Conservation (phyloP, 2,329 filamentous ascomycete genomes). For the Blastomyces parvus region DNA sequence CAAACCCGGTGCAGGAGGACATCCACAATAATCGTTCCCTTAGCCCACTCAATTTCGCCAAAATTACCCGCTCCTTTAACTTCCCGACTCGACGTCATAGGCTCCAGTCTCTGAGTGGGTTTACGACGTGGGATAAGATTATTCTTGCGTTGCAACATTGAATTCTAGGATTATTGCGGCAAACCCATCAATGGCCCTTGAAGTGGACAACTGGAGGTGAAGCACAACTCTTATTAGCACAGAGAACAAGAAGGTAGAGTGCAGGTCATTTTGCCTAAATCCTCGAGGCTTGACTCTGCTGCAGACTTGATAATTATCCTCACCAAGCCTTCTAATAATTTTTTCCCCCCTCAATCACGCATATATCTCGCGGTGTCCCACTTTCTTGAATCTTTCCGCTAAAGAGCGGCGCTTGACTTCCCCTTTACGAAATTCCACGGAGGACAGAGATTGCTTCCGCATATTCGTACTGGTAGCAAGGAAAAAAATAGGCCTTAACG, state of each 20-base stretch:
- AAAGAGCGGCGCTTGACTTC: not conserved
- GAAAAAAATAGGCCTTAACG: not conserved
- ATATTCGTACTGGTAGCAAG: not conserved
- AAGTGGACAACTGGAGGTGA: not conserved
- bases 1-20: not conserved
- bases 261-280: not conserved
- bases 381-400: not conserved
- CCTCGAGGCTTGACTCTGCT: not conserved
- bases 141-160: not conserved
- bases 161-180: not conserved
- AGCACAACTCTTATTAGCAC: not conserved
- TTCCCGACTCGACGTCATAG: conserved; percentile 7
- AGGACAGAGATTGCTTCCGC: not conserved
- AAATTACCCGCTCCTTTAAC: not conserved
- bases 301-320: not conserved
- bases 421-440: not conserved
- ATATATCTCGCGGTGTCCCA: not conserved
- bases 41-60: not conserved
- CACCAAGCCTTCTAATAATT: not conserved
- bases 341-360: not conserved
- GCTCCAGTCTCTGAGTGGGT: not conserved
- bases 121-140: not conserved
- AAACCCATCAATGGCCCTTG: not conserved
- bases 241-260: not conserved
- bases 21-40: not conserved